Base-by-base conservation (phyloP, 2,329 filamentous ascomycete genomes). In the Talaromyces sp. region DNA sequence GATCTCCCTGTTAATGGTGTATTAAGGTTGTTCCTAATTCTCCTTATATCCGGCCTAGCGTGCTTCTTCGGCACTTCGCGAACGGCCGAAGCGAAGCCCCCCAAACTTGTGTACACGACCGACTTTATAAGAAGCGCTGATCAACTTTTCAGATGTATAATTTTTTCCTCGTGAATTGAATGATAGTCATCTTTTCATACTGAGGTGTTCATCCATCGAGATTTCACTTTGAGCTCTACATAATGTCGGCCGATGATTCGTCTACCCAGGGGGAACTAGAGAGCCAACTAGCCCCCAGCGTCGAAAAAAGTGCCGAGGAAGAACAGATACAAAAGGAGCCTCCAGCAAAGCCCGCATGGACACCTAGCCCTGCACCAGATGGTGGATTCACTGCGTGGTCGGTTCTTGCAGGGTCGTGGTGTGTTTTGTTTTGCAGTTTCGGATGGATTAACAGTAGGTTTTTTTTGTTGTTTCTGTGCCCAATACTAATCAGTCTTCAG, bases 361-460 rank as follows among this genome's bases (percentile, higher is more conserved):
- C 10, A 31, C 48, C 45, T 14, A 50, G 54, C 8, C 48, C 61
- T 47, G 48, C 48, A 13, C 61, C 52, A 16, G 61, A 63, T 33
- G 61, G 61, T 2, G 61, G 61, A 13, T 57, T 57, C 4, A 35
- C 19, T 27, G 59, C 59, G 14, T 61, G 45, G 59, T 50, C 45
- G n/a, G 59, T 39, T 4, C 43, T 61, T 50, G 19, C 33, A 27
- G 59, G 59, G 11, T 67, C 60, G n/a, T 70, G 63, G 58, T 71
- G 67, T 62, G 68, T 69, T 10, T 68, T 70, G 54, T 73, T 73
- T 43, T 70, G 68, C 56, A 73, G 71, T 3, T 75, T 76, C 64
- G 82, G 82, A 24, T 84, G 81, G 79, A 81, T 82, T 63, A 82
- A 81, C 63, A 81, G 80, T 76, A 75, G 75, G 71, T 67, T 22